Conservation (phyloP, 78 protist genomes). For the Dictyostelium purpureum region DNA sequence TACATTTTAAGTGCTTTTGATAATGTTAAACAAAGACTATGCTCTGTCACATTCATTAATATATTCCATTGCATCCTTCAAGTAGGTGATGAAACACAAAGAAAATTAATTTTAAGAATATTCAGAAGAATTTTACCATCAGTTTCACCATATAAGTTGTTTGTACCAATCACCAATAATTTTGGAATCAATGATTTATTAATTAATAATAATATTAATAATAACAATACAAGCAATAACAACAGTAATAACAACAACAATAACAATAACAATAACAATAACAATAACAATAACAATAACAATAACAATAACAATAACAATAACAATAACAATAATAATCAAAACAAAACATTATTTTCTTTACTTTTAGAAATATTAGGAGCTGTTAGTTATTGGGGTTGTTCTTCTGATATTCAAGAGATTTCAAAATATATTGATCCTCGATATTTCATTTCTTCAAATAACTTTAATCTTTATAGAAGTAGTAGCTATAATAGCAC, state of each 20-base stretch:
- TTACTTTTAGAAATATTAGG: constrained; percentile 61
- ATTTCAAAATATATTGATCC: constrained; percentile 66
- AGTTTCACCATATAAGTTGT: constrained; percentile 24
- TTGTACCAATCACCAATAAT: not conserved
- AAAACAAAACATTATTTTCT: constrained; percentile 14
- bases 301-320: not conserved
- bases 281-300: not conserved
- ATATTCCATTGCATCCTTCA: constrained; percentile 52
- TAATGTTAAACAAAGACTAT: constrained; percentile 46
- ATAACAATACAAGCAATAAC: too few species aligned
- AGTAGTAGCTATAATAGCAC: constrained; percentile 15
- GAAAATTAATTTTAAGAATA: constrained; percentile 52
- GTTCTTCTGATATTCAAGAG: constrained; percentile 38
- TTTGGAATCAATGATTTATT: not conserved
- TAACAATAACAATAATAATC: not conserved
- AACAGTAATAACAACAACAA: not conserved
- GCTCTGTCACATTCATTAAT: constrained; percentile 24
- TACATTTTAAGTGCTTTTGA: constrained; percentile 54
- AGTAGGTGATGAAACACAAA: constrained; percentile 75
- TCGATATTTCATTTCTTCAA: constrained; percentile 38
- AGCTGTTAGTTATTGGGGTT: constrained; percentile 69
- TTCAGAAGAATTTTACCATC: constrained; percentile 67
- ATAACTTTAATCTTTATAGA: constrained; percentile 53
- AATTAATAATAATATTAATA: not conserved
- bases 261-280: not conserved